A percentile compares a stretch with the other conserved stretches of the same genome.
Conservation (phyloP, 305 asterid species). For the Caryopteris hybrid region DNA sequence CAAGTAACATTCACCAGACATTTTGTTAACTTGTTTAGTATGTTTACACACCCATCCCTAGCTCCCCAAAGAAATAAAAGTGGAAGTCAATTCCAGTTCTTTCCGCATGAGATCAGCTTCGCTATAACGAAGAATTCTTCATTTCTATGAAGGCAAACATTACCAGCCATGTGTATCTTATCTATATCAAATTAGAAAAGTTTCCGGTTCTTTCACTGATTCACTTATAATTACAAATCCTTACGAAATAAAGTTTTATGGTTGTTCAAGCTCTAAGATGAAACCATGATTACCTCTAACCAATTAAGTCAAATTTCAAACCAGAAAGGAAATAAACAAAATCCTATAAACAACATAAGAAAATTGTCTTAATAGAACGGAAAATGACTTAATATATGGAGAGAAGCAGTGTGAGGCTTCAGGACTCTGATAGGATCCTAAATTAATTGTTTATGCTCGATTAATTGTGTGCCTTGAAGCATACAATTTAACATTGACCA, state of each 20-base stretch:
- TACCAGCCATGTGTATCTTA: background rate
- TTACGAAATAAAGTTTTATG: background rate
- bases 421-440: background rate
- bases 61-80: background rate
- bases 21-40: background rate
- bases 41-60: background rate
- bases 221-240: background rate
- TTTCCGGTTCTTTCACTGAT: background rate
- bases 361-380: background rate
- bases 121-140: background rate
- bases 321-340: background rate
- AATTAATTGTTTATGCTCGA: background rate
- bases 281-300: background rate
- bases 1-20: background rate
- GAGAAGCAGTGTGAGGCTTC: background rate
- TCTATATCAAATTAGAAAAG: background rate
- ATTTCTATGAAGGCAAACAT: background rate
- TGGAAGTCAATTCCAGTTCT: background rate
- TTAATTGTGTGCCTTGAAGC: background rate
- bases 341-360: background rate
- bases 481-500: background rate
- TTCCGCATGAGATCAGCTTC: background rate
- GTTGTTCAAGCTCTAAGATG: background rate
- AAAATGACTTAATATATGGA: background rate
- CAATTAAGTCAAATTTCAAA: background rate